Evolutionary conservation across 2,329 filamentous ascomycete genomes (phyloP).

Genomic region (Fonsecaea erecta): DNA sequence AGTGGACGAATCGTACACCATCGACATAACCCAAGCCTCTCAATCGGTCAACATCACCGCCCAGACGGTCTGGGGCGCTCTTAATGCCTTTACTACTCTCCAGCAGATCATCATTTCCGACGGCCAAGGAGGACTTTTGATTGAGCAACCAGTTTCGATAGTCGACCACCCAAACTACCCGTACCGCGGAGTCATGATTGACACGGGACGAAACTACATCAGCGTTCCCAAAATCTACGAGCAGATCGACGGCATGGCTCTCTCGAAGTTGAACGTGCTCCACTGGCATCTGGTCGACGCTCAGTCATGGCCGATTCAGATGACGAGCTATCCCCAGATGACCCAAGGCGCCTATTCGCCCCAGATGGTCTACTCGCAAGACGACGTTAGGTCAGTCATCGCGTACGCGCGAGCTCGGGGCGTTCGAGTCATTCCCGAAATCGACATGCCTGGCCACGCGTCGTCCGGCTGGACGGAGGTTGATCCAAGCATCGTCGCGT

Average conservation of each 20-base stretch:
- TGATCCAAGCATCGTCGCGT: conserved; percentile 61
- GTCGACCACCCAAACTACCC: conserved; percentile 58
- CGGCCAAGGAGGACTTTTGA: conserved; percentile 50
- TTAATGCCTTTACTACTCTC: conserved; percentile 62
- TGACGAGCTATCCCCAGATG: conserved; percentile 58
- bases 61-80: conserved; percentile 59
- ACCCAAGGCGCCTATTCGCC: conserved; percentile 60
- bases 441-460: conserved; percentile 66
- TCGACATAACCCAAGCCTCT: conserved; percentile 50
- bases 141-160: conserved; percentile 60
- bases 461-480: conserved; percentile 61
- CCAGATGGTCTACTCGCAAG: conserved; percentile 53
- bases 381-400: conserved; percentile 52
- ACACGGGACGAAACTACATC: conserved; percentile 61
- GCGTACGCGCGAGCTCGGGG: conserved; percentile 59
- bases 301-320: conserved; percentile 61
- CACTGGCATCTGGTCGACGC: conserved; percentile 63
- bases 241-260: conserved; percentile 60
- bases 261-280: conserved; percentile 62
- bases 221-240: conserved; percentile 57
- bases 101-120: conserved; percentile 61
- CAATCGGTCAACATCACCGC: conserved; percentile 53
- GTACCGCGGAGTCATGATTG: conserved; percentile 61
- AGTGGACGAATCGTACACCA: conserved; percentile 62
- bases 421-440: conserved; percentile 65